phyloP scores from a whole-genome alignment of 2,329 filamentous ascomycete species.

The Fusarium lyarnte region DNA sequence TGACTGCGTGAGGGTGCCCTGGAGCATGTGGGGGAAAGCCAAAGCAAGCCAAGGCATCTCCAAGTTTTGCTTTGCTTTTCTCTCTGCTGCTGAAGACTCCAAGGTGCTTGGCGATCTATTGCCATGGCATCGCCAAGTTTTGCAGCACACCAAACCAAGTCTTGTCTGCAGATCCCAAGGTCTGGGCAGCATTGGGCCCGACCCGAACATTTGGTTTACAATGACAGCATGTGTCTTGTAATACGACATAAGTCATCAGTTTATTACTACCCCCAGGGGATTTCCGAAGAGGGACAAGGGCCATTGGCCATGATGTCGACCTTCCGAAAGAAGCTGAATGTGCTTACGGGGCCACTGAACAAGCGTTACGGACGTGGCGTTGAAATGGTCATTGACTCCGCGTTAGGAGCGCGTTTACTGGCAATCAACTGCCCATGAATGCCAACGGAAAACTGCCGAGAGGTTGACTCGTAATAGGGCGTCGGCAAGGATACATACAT shows the following conservation, averaged over 20 bases:
- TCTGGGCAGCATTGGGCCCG: slow-evolving; percentile 26
- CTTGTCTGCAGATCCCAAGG: slow-evolving; percentile 30
- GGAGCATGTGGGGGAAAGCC: slow-evolving; percentile 21
- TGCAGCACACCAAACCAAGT: slow-evolving; percentile 1
- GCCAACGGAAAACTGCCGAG: slow-evolving; percentile 15
- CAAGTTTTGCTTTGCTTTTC: background rate
- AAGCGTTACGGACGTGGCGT: slow-evolving; percentile 18
- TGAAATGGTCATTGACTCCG: slow-evolving; percentile 16
- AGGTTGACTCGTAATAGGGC: background rate
- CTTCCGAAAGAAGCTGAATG: slow-evolving; percentile 39
- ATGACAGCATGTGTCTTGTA: slow-evolving; percentile 8
- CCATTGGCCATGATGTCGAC: slow-evolving; percentile 22
- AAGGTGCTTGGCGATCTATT: slow-evolving; percentile 17
- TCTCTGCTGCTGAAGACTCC: background rate
- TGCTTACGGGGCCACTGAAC: slow-evolving; percentile 17
- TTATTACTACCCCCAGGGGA: slow-evolving; percentile 2
- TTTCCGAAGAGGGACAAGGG: background rate
- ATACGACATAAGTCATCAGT: background rate
- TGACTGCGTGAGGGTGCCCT: slow-evolving; percentile 1
- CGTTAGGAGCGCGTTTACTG: slow-evolving; percentile 20
- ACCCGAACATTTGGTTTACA: slow-evolving; percentile 17
- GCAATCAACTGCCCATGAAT: background rate
- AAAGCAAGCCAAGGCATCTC: slow-evolving; percentile 7
- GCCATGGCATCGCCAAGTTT: slow-evolving; percentile 38
- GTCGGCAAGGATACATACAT: background rate